phyloP scores from a whole-genome alignment of 1,284 basidiomycete genomes.

The Dichomitus squalens region DNA sequence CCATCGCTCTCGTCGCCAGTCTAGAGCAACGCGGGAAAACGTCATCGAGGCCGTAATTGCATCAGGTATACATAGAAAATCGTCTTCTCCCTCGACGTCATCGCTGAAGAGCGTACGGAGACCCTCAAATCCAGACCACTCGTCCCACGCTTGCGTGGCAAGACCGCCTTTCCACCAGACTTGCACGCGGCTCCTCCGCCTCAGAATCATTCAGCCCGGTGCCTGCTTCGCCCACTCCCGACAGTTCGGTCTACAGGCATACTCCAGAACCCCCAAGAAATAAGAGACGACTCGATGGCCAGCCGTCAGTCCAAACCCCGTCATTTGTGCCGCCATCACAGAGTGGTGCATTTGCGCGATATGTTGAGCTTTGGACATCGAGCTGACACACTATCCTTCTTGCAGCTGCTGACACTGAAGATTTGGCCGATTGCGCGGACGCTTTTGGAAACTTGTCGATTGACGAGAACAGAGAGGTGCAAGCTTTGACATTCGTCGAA shows the following conservation, averaged over 20 bases:
- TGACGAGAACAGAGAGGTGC: conserved; percentile 78
- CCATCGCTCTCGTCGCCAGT: conserved; percentile 68
- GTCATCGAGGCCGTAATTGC: conserved; percentile 67
- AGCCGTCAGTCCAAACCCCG: neutral
- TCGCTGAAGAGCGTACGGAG: neutral
- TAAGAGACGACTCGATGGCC: conserved; percentile 4
- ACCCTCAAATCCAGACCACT: conserved; percentile 53
- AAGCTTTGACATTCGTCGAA: neutral
- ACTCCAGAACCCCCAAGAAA: conserved; percentile 3
- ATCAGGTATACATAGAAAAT: conserved; percentile 6
- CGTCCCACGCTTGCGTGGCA: conserved; percentile 76
- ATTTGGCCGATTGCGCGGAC: conserved; percentile 55
- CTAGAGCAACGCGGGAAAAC: conserved; percentile 71
- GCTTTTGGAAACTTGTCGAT: conserved; percentile 75
- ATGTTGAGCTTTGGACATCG: no score
- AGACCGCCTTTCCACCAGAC: conserved; percentile 55
- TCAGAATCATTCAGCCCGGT: conserved; percentile 24
- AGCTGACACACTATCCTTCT: neutral
- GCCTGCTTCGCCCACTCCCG: neutral
- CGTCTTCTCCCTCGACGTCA: neutral
- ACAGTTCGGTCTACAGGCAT: neutral
- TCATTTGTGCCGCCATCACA: neutral
- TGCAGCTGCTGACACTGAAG: conserved; percentile 27
- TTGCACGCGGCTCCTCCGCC: conserved; percentile 8
- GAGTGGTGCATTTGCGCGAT: neutral